A percentile compares a stretch with the other conserved stretches of the same genome.
Conservation (phyloP, 371 early-diverging fungal species). For the Mucor velutinosus region DNA sequence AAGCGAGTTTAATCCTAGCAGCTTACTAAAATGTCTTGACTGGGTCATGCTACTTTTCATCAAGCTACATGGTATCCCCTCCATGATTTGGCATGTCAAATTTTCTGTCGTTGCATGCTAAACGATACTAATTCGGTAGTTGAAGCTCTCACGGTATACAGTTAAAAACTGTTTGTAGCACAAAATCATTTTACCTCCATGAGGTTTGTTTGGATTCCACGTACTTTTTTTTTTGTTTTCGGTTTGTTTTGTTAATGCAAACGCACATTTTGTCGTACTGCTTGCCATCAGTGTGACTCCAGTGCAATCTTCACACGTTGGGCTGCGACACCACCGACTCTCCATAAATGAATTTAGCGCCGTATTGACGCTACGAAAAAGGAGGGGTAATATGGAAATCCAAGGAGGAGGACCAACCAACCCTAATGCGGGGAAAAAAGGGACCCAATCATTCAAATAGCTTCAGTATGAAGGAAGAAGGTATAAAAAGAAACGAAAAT, state of each 20-base stretch:
- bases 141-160: neutral
- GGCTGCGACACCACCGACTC: neutral
- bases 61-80: neutral
- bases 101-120: neutral
- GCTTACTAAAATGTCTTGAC: neutral
- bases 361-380: neutral
- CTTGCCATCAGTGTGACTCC: neutral
- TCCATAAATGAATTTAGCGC: neutral
- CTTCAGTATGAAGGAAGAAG: neutral
- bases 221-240: neutral
- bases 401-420: neutral
- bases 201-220: neutral
- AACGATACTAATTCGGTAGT: neutral
- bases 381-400: neutral
- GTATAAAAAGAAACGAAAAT: neutral
- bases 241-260: neutral
- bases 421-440: neutral
- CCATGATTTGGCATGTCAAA: too few relatives aligned
- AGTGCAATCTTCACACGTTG: neutral
- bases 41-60: neutral
- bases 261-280: neutral
- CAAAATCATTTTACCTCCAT: neutral
- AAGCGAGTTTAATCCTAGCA: neutral
- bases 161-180: neutral
- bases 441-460: neutral